Evolutionary conservation across 2,329 filamentous ascomycete genomes (phyloP), one percentile per base, ranked within the genome.

Genomic region (Ceratocystis albifundus): DNA sequence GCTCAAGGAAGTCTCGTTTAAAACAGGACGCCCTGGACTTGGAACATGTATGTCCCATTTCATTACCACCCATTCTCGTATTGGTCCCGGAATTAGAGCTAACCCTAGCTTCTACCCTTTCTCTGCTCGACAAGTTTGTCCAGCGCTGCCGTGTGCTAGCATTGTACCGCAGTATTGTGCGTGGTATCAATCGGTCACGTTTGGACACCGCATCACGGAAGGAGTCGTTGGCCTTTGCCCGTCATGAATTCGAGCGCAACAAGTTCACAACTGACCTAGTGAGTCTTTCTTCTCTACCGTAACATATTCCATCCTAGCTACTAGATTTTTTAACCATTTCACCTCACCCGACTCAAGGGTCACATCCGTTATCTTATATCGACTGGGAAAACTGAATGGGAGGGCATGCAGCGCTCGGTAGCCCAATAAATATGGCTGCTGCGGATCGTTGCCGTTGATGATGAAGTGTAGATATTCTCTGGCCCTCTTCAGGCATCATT

Each of bases 311-410:
- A 41, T 41, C 12, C 10, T 41, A 41, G 36, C 36, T 15, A 41
- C 36, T 41, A 4, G 10, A 41, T 12, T 41, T 41, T 41, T 41
- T 41, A 41, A 41, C 36, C 36, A 28, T 28, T 28, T 28, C 28
- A 41, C 36, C 10, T 15, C 10, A 15, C 36, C 36, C 4, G 12
- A 4, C 46, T 53, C 25, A n/a, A 84, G 82, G 74, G 75, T 69
- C 84, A 87, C 71, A 83, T 86, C 69, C 79, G 82, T 67, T 87
- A 86, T 72, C 78, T 87, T 46, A 73, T 86, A 67, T 85, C 84
- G 8, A 86, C 81, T 2, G 84, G 84, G 65, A 86, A 84, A 75
- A 84, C 83, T 30, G 81, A 87, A 72, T 87, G 84, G 84, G 82
- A 87, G 70, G 78, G 74, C 65, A 85, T 86, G 80, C 82, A 81